Base-by-base conservation (phyloP, 441 rosid genomes). In the Syzygium malaccense region DNA sequence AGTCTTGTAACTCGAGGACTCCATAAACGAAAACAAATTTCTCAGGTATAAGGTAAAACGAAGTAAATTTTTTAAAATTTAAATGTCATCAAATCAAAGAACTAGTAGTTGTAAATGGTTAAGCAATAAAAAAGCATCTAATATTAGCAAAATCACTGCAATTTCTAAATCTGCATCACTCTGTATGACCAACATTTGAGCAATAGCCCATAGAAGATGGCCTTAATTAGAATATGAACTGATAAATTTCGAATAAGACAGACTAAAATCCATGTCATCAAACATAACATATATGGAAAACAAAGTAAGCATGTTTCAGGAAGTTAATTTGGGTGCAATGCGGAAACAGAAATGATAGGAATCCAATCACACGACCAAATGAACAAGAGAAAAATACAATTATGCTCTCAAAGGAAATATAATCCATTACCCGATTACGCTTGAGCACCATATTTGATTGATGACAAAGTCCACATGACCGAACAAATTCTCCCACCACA, bases 371-470 rank as follows among this genome's bases (percentile, higher is more conserved):
- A 62, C 33, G 14, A 32, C 55, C 51, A 25, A 85, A 90, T 88
- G 86, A 86, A 45, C 55, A 33, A 18, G 49, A 62, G 84, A 75
- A 75, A 57, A 17, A 53, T 49, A 32, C 83, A 41, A n/a, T 68
- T 86, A 8, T 54, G 37, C 49, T 62, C 20, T 7, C 78, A 78
- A 11, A 11, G 83, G 85, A 88, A 56, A 53, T 87, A 58, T 88
- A 75, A 48, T 54, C 28, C 64, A 90, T 86, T 94, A 97, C 99
- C 96, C 96, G 96, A 85, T 92, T 98, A 92, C 92, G 91, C 93
- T 90, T 97, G 90, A 98, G 95, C 92, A 95, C 96, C 99, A 98
- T 96, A 91, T 94, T 94, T 88, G 98, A 94, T 91, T 98, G 98
- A 88, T 87, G 93, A 93, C 99, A 98, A 85, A 93, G 92, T 89